Evolutionary conservation across 495 filamentous ascomycete species (phyloP).

Genomic region (Hyaloscypha finlandica): DNA sequence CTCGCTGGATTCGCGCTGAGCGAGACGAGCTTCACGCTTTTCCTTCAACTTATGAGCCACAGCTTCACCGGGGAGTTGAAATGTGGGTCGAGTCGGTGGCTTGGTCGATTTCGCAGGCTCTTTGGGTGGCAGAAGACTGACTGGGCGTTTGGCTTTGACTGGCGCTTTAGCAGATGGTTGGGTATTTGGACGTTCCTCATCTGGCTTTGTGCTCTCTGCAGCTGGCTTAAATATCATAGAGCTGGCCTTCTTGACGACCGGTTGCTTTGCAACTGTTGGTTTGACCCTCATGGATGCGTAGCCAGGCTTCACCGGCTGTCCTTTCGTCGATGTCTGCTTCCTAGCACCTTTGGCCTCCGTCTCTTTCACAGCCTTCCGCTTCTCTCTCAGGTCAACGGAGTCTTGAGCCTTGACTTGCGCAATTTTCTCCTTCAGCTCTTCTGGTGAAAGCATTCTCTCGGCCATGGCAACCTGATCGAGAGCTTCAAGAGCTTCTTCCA

Average conservation of each 20-base stretch:
- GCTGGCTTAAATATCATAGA: constrained; percentile 25
- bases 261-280: constrained; percentile 17
- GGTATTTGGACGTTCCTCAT: constrained; percentile 16
- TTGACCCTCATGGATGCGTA: constrained; percentile 21
- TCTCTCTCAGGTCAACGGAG: not conserved
- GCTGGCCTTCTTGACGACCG: constrained; percentile 21
- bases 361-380: not conserved
- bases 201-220: constrained; percentile 17
- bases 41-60: constrained; percentile 63
- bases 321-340: not conserved
- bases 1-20: constrained; percentile 32
- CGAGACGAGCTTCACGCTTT: constrained; percentile 49
- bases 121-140: constrained; percentile 49
- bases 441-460: constrained; percentile 37
- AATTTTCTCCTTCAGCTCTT: constrained; percentile 21
- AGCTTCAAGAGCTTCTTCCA: constrained; percentile 57
- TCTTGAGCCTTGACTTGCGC: not conserved
- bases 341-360: not conserved
- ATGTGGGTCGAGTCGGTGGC: constrained; percentile 62
- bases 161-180: constrained; percentile 29
- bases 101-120: constrained; percentile 57
- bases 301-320: constrained; percentile 12
- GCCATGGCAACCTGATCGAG: constrained; percentile 24
- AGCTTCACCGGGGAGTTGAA: constrained; percentile 72
- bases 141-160: constrained; percentile 33